Base-by-base conservation (phyloP, 2,329 filamentous ascomycete genomes). In the Trichoderma semiorbis region DNA sequence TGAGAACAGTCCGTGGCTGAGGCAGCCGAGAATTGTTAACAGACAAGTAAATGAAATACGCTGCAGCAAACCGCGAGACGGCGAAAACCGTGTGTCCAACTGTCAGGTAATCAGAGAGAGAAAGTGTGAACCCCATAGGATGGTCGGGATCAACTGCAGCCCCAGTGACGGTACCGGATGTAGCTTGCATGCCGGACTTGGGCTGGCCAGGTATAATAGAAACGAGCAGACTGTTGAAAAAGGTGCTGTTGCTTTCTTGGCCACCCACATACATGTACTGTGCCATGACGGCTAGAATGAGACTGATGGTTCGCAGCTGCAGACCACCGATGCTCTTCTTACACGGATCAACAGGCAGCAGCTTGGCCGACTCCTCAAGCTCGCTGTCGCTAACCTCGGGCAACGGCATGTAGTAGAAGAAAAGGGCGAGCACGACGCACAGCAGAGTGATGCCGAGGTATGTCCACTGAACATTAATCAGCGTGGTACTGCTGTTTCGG, bases 251-350 rank as follows among this genome's bases (percentile, higher is more conserved):
- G 77, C 84, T 85, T 76, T 91, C 90, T 77, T 97, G 94, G 0
- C 90, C 89, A 8, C 91, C 92, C 1, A 93, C 90, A 77, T 97
- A 97, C 36, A 88, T 88, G 83, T 93, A 97, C 77, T 97, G 93
- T 0, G 92, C 90, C 43, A 91, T 80, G 0, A 94, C 89, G 0
- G 92, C 94, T 72, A 95, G 86, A 72, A 89, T 88, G 10, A 97
- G 85, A 39, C 83, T 85, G 77, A 85, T 82, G 1, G 86, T 89
- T 28, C 87, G 85, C 30, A 88, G 81, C 74, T 88, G 85, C 6
- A 90, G 75, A 1, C 88, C 86, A 43, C 83, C 83, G 24, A 85
- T 75, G 69, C 81, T 85, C 69, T 81, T 83, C 75, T 85, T 89
- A 73, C 82, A 80, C 3, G 84, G 83, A 74, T 88, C 83, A 16